phyloP scores from a whole-genome alignment of 345 rosid genomes.

The Hibiscus syriacus region DNA sequence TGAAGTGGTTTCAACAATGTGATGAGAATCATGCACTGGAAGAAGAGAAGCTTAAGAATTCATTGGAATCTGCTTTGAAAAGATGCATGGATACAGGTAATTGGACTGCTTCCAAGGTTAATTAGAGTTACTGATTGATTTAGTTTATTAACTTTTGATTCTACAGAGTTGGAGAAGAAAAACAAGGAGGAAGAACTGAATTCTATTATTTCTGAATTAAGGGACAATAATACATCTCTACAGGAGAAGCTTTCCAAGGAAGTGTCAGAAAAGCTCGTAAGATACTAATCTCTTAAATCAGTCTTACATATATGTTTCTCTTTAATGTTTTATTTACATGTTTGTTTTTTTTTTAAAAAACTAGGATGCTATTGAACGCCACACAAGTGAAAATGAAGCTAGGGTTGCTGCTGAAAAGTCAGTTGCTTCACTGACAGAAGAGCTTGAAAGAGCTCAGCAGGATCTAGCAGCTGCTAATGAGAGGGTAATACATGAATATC shows the following conservation, averaged over 20 bases:
- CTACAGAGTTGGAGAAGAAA: conserved; percentile 52
- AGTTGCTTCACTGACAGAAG: conserved; percentile 52
- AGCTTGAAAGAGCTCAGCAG: conserved; percentile 55
- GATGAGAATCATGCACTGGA: conserved; percentile 52
- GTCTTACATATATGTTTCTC: background rate
- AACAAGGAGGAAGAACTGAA: conserved; percentile 41
- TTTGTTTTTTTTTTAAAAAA: conserved; percentile 7
- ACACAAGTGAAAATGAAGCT: conserved; percentile 54
- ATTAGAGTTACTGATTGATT: background rate
- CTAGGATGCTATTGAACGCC: conserved; percentile 61
- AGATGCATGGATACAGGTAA: conserved; percentile 51
- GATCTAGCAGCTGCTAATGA: conserved; percentile 60
- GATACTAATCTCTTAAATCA: conserved; percentile 2
- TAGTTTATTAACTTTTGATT: background rate
- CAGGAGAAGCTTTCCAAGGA: conserved; percentile 50
- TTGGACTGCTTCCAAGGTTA: background rate
- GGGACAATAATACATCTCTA: conserved; percentile 36
- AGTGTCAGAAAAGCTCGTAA: conserved; percentile 63
- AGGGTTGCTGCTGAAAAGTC: conserved; percentile 53
- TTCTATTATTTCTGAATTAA: conserved; percentile 36
- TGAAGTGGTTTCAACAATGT: conserved; percentile 64
- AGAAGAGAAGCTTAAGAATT: conserved; percentile 45
- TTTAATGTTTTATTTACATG: background rate
- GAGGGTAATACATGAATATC: conserved; percentile 36
- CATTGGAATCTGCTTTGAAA: conserved; percentile 50